Evolutionary conservation across 2,329 filamentous ascomycete species (phyloP).

Genomic region (Ascochyta rabiei): DNA sequence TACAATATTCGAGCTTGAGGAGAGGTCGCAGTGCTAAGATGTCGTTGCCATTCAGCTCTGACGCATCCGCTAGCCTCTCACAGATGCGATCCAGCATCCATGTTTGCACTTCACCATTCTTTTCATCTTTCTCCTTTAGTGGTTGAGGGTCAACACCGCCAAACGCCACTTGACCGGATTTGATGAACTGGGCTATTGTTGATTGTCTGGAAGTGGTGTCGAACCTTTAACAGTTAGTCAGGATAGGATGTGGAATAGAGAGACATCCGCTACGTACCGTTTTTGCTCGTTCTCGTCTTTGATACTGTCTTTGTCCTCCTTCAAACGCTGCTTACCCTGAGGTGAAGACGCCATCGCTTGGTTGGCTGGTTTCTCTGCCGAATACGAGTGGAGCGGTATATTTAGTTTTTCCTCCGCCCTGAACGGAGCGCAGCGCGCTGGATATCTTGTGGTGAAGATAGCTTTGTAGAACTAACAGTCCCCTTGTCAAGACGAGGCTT

Average conservation of each 20-base stretch:
- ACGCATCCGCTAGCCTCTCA: not conserved
- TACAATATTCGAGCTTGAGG: slow-evolving; percentile 1
- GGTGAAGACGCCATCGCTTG: not conserved
- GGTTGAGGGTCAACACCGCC: not conserved
- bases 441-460: not conserved
- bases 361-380: not conserved
- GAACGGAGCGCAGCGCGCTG: not conserved
- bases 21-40: slow-evolving; percentile 1
- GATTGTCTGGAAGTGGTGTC: not conserved
- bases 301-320: not conserved
- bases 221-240: not conserved
- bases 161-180: slow-evolving; percentile 2
- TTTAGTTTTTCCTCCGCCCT: not conserved
- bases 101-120: not conserved
- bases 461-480: not conserved
- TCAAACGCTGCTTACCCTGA: not conserved
- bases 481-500: not conserved
- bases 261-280: not conserved
- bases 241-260: not conserved
- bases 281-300: not conserved
- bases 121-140: not conserved
- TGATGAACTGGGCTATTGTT: slow-evolving; percentile 6
- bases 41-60: slow-evolving; percentile 4
- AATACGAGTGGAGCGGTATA: not conserved
- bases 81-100: slow-evolving; percentile 2